phyloP scores from a whole-genome alignment of 768 basidiomycete genomes.

The Russula sp. region DNA sequence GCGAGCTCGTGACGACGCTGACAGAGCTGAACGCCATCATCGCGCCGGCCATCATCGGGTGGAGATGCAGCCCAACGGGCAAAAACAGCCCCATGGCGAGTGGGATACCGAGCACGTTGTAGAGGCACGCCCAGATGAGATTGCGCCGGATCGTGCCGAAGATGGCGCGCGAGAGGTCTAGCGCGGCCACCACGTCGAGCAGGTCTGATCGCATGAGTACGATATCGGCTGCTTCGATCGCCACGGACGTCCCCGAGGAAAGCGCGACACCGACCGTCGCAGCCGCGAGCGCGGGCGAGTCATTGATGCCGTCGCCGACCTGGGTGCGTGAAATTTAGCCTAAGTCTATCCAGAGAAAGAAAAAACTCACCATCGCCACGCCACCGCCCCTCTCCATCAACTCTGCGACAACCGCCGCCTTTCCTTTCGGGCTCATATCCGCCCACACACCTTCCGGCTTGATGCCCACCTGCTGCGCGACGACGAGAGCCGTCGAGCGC shows the following conservation, averaged over 20 bases:
- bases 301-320: constrained; percentile 99
- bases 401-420: constrained; percentile 78
- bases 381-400: constrained; percentile 68
- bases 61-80: constrained; percentile 87
- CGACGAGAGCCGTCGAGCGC: constrained; percentile 74
- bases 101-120: constrained; percentile 90
- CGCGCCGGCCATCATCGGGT: constrained; percentile 97
- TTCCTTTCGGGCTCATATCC: constrained; percentile 92
- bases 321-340: constrained; percentile 29
- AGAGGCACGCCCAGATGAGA: constrained; percentile 93
- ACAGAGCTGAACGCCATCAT: constrained; percentile 99
- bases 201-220: constrained; percentile 97
- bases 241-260: constrained; percentile 93
- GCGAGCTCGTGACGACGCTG: constrained; percentile 86
- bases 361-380: constrained; percentile 77
- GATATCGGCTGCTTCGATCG: constrained; percentile 96
- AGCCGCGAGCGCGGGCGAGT: constrained; percentile 94
- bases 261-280: constrained; percentile 96
- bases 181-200: constrained; percentile 93
- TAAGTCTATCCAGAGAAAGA: neutral
- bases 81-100: constrained; percentile 97
- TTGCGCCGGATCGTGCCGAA: constrained; percentile 89
- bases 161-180: constrained; percentile 84
- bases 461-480: constrained; percentile 90
- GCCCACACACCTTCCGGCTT: constrained; percentile 79